Base-by-base conservation (phyloP, 352 stramenopile genomes). In the Achlya hypogyna region DNA sequence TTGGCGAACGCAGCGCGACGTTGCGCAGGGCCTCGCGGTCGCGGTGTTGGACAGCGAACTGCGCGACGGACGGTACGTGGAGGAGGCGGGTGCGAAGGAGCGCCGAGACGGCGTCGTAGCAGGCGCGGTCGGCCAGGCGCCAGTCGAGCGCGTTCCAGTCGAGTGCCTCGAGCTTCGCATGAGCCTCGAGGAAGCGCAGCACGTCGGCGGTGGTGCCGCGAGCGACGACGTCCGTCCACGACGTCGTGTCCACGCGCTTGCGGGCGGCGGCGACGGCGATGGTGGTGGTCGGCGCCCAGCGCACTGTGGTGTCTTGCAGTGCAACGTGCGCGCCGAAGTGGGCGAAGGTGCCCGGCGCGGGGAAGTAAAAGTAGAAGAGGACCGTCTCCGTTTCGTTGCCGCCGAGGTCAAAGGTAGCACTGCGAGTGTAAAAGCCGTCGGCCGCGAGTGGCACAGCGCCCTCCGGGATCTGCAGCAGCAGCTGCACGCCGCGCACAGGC, bases 381-480 rank as follows among this genome's bases (percentile, higher is more conserved):
- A 78, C 74, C 52, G 71, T 73, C 25, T 40, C 70, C 1, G 78
- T 86, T 22, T 73, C 34, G 47, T 87, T 85, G 16, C 79, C 62
- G 5, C 53, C 59, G 20, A 87, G 51, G 23, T 51, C 65, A 52
- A 75, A 47, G 10, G 75, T 73, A 38, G 77, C 65, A 34, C 76
- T 85, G 69, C 75, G 81, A 5, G 77, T 82, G 70, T 82, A 82
- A 65, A 82, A 84, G 1, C 73, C 71, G 49, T 35, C 64, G 18
- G 63, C 63, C 10, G 53, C 68, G 34, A 88, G 62, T 8, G 81
- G 81, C 67, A 85, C 65, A 25, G 79, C 54, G 20, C 81, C 82
- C 62, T 78, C 72, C 1, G 82, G 82, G 45, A 91, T 85, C 69
- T 91, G 82, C 34, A 86, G 59, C n/a, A 91, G 60, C 32, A 88